Evolutionary conservation across 257 asterid species (phyloP), one percentile per base, ranked within the genome.

Genomic region (Echites panduratus): DNA sequence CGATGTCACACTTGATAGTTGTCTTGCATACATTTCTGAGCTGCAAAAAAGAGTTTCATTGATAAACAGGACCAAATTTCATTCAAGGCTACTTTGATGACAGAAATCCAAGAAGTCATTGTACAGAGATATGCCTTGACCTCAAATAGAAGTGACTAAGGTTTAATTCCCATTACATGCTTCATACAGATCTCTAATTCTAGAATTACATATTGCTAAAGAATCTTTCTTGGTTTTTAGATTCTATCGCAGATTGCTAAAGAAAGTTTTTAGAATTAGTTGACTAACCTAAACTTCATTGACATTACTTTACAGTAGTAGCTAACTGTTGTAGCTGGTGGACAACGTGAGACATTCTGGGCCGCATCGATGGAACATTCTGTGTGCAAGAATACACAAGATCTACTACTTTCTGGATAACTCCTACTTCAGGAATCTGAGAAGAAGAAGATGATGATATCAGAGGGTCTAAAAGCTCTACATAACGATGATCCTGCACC

Each of bases 321-420:
- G 88, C 87, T 73, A 93, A 82, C 85, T 89, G 98, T 79, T 89
- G 97, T 75, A 94, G 79, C 90, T 94, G 99, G 85, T 94, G 99
- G 73, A 94, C 97, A 27, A 94, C 95, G 26, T 94, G 97, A 0
- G 99, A 94, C 99, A 94, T 94, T 75, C 99, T 78, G 32, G 99
- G 99, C 7, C 99, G 94, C 99, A 91, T 89, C 1, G 99, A 94
- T 0, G 99, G 99, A 4, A 94, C 96, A 57, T 94, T 96, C 77
- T 94, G 99, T 9, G 97, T 94, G 91, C 99, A 94, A 27, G 96
- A 88, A 80, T 94, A 94, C 3, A 94, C 99, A 35, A 94, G 97
- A 82, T 94, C 99, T 26, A 94, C 99, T 1, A 91, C 95, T 72
- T 89, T 94, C 84, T 94, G 99, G 64, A 91, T 77, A 0, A 85